Conservation (phyloP, 495 filamentous ascomycete species). For the Symbiotaphrina buchneri region DNA sequence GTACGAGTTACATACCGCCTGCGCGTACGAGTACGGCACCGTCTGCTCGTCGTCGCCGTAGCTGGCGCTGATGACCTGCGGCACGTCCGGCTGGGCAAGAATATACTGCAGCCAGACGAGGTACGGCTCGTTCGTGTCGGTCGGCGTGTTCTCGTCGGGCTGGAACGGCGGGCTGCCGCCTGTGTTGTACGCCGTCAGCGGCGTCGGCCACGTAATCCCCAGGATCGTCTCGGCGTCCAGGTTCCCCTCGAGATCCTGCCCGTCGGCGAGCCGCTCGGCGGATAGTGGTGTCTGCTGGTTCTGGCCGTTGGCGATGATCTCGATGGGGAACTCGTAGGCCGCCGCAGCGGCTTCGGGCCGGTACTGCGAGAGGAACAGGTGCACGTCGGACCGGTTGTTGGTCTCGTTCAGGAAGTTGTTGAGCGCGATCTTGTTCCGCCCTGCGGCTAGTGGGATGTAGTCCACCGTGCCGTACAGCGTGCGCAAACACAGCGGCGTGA, state of each 20-base stretch:
- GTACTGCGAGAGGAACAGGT: slow-evolving; percentile 22
- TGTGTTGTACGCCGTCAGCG: slow-evolving; percentile 11
- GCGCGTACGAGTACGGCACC: slow-evolving; percentile 41
- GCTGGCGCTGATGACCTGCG: slow-evolving; percentile 53
- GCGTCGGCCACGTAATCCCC: slow-evolving; percentile 12
- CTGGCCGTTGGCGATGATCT: slow-evolving; percentile 16
- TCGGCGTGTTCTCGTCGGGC: no score
- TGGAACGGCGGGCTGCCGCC: slow-evolving; percentile 14
- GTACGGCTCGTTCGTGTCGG: slow-evolving; percentile 56
- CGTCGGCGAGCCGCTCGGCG: slow-evolving; percentile 9
- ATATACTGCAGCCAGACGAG: slow-evolving; percentile 47
- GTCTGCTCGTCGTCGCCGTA: slow-evolving; percentile 71
- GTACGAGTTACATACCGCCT: slow-evolving; percentile 44
- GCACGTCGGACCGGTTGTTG: slow-evolving; percentile 24
- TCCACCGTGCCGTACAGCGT: slow-evolving; percentile 29
- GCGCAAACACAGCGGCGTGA: slow-evolving; percentile 28
- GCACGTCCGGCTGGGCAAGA: slow-evolving; percentile 37
- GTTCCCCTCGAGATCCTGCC: slow-evolving; percentile 17
- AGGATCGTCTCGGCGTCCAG: slow-evolving; percentile 20
- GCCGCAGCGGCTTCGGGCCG: slow-evolving; percentile 21
- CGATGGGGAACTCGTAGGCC: slow-evolving; percentile 19
- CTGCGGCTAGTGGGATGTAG: slow-evolving; percentile 19
- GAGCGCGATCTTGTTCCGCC: slow-evolving; percentile 22
- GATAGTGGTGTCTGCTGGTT: slow-evolving; percentile 16
- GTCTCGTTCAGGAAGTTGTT: slow-evolving; percentile 26